Conservation (phyloP, 2,329 filamentous ascomycete genomes). For the Cordyceps javanica region DNA sequence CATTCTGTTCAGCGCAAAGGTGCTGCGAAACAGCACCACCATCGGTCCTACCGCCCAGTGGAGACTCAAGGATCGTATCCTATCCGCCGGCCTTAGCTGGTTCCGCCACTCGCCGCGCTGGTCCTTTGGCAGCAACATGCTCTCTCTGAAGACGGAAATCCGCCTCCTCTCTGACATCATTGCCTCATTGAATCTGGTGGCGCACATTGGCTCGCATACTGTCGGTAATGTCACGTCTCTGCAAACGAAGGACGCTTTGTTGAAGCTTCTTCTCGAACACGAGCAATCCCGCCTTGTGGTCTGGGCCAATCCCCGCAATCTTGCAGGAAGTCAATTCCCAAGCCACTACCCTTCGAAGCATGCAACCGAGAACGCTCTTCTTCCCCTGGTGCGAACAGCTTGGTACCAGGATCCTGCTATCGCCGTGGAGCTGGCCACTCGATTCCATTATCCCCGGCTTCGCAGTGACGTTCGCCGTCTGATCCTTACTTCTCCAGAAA, state of each 20-base stretch:
- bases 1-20: slow-evolving; percentile 71
- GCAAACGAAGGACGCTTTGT: slow-evolving; percentile 74
- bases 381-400: slow-evolving; percentile 68
- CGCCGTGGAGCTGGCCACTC: slow-evolving; percentile 74
- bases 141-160: slow-evolving; percentile 91
- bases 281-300: slow-evolving; percentile 79
- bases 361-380: slow-evolving; percentile 40
- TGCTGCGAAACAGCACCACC: slow-evolving; percentile 67
- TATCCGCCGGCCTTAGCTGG: slow-evolving; percentile 85
- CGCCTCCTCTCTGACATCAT: slow-evolving; percentile 73
- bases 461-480: slow-evolving; percentile 71
- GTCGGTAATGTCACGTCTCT: slow-evolving; percentile 57
- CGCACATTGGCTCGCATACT: slow-evolving; percentile 49
- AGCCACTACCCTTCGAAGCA: slow-evolving; percentile 35
- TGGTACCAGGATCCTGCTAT: slow-evolving; percentile 82
- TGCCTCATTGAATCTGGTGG: slow-evolving; percentile 56
- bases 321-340: slow-evolving; percentile 36
- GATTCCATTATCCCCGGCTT: slow-evolving; percentile 72
- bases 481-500: slow-evolving; percentile 76
- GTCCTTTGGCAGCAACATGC: slow-evolving; percentile 90
- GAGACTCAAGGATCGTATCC: slow-evolving; percentile 80
- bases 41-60: slow-evolving; percentile 61
- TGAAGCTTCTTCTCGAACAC: slow-evolving; percentile 73
- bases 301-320: slow-evolving; percentile 79
- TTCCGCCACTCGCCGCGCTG: slow-evolving; percentile 78